Base-by-base conservation (phyloP, 768 basidiomycete genomes). In the Punctularia strigosozonata region DNA sequence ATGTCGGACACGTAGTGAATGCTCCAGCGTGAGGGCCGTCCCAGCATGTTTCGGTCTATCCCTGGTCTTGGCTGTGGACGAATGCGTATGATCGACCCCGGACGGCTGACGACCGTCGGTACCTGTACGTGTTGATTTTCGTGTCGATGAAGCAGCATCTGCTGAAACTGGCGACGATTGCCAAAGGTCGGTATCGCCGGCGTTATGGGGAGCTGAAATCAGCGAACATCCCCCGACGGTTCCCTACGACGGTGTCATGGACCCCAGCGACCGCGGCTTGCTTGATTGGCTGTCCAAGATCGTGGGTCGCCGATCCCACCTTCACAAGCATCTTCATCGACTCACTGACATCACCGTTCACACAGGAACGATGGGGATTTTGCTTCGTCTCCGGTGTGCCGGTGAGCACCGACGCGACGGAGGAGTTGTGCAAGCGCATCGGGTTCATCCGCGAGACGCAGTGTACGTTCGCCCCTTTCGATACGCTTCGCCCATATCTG, bases 381-480 rank as follows among this genome's bases (percentile, higher is more conserved):
- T 89, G 80, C 39, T 84, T 95, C 44, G 68, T 97, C 6, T 66
- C 75, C 13, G 86, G 77, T 8, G 82, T 94, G 10, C 88, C 91
- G 3, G 54, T 69, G 1, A 87, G 80, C 0, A 70, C 85, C 4
- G 80, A 90, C 55, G 85, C 77, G 3, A 99, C 94, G 0, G 88
- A 97, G 53, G 64, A 69, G 45, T 65, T 97, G 1, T 66, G 77
- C 8, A 57, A 70, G 40, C 73, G 82, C 24, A 89, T 98, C 43
- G 82, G 77, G 3, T 87, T 85, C 50, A 91, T 95, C 42, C 75
- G 92, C 31, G 80, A 94, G 57, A 97, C 94, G 0, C 78, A 81
- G 37, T 80, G 76, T 71, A 39, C 43, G 64, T 41, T 25, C 31
- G 31, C 22, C 18, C 31, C 23, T 30, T 21, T 23, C 20, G 13